Percentiles rank a stretch among this genome's conserved stretches.
phyloP scores from a whole-genome alignment of 2,329 filamentous ascomycete species.

The Monosporascus sp. region DNA sequence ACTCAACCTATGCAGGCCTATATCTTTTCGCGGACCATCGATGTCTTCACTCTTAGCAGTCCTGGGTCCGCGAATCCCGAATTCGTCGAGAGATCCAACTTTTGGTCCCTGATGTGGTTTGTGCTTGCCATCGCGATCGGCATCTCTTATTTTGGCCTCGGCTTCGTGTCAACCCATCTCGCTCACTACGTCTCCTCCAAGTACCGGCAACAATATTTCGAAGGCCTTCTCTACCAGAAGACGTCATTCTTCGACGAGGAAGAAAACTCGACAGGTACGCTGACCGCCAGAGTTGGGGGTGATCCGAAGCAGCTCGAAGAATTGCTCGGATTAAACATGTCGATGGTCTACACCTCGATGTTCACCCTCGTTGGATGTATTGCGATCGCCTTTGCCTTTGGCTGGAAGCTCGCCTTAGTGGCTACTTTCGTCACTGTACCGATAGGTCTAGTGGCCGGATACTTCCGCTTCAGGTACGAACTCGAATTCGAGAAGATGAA shows the following conservation, averaged over 20 bases:
- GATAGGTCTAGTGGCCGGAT: slow-evolving; percentile 42
- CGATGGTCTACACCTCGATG: slow-evolving; percentile 56
- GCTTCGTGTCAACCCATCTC: slow-evolving; percentile 39
- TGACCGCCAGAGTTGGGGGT: slow-evolving; percentile 50
- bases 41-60: slow-evolving; percentile 38
- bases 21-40: slow-evolving; percentile 50
- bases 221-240: slow-evolving; percentile 54
- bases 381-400: slow-evolving; percentile 64
- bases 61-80: slow-evolving; percentile 30
- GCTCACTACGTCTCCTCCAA: slow-evolving; percentile 45
- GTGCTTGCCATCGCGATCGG: slow-evolving; percentile 51
- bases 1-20: slow-evolving; percentile 48
- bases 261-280: slow-evolving; percentile 54
- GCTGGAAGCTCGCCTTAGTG: slow-evolving; percentile 73
- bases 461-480: slow-evolving; percentile 53
- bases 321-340: slow-evolving; percentile 59
- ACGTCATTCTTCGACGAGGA: slow-evolving; percentile 58
- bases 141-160: slow-evolving; percentile 48
- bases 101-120: slow-evolving; percentile 65
- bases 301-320: slow-evolving; percentile 59
- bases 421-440: slow-evolving; percentile 57
- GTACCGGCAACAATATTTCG: slow-evolving; percentile 58
- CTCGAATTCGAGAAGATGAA: slow-evolving; percentile 67
- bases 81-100: slow-evolving; percentile 34
- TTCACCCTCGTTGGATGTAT: slow-evolving; percentile 63